These are phyloP conservation scores for Mycosphaerella sp. DNA, from an alignment of 2,329 filamentous ascomycete genomes.

Conservation along the genomic window DNA sequence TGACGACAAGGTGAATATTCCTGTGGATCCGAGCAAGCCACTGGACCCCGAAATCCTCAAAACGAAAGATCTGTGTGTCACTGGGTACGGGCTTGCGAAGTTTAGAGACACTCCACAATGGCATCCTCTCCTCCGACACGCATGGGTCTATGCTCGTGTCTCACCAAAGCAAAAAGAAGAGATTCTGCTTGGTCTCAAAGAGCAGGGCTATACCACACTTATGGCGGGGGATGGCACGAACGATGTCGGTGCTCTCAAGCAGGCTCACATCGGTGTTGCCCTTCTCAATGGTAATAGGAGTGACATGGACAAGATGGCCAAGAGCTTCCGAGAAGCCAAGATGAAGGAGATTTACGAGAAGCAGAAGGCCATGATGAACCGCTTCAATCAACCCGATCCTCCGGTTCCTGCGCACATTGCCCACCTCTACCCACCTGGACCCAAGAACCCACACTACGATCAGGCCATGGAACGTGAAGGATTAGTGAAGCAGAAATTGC, in stretches of 20 bases:
- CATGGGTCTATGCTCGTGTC: conserved; percentile 97
- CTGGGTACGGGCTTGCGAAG: conserved; percentile 85
- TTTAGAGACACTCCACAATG: conserved; percentile 77
- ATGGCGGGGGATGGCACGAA: conserved; percentile 99
- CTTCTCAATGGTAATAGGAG: conserved; percentile 91
- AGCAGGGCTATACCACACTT: conserved; percentile 93
- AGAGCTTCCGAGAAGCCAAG: conserved; percentile 88
- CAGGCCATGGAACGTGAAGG: conserved; percentile 87
- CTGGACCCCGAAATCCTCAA: conserved; percentile 75
- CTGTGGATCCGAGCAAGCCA: conserved; percentile 74
- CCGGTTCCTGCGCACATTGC: conserved; percentile 89
- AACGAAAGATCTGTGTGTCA: conserved; percentile 88
- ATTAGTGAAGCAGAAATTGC: conserved; percentile 62
- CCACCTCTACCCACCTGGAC: conserved; percentile 87
- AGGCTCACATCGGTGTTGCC: conserved; percentile 94
- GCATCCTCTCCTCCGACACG: conserved; percentile 70
- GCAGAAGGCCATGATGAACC: conserved; percentile 81
- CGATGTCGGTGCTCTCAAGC: conserved; percentile 94
- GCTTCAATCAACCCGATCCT: conserved; percentile 91
- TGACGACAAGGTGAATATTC: conserved; percentile 79
- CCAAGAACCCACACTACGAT: conserved; percentile 85
- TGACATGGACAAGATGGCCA: conserved; percentile 83
- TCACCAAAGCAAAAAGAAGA: conserved; percentile 99
- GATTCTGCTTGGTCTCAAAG: conserved; percentile 91
- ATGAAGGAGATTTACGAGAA: conserved; percentile 99